Base-by-base conservation (phyloP, 768 basidiomycete genomes). In the Tricholoma furcatifolium region DNA sequence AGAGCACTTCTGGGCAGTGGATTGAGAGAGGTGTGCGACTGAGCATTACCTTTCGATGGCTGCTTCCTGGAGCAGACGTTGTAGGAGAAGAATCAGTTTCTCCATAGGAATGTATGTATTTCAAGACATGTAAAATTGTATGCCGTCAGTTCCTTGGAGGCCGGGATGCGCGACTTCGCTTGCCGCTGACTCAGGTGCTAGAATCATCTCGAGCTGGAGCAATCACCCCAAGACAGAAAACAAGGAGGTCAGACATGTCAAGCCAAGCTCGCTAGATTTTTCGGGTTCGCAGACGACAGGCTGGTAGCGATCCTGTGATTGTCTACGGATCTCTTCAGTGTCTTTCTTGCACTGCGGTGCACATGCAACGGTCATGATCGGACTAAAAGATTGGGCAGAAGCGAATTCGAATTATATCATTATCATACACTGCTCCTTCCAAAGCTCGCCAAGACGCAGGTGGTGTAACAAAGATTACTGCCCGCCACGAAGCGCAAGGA, bases 401-500 rank as follows among this genome's bases (percentile, higher is more conserved):
- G 31, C n/a, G n/a, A 42, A 21, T 42, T 56, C 51, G 51, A 27
- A 41, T 56, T 47, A 50, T 50, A 50, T 50, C 53, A 47, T 42
- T 54, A 50, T 43, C 30, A 45, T 58, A 55, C 50, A 53, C 27
- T 27, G 17, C 30, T 34, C 20, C 12, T 47, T 44, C 35, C 43
- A 30, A 46, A 15, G 2, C 18, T 45, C 31, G 41, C 41, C 42
- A 20, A 5, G n/a, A 47, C 7, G 32, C 31, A 31, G n/a, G 46
- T 39, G 15, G 20, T 34, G 24, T 17, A 52, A 39, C 11, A n/a
- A n/a, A n/a, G 10, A 34, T 78, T 73, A 85, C 70, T 71, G 73
- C 15, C 96, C 96, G 40, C 96, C 96, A 70, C 96, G 92, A 39
- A 98, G 83, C 6, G 96, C 93, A 43, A 98, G 85, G 51, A 98